Evolutionary conservation across 805 yeast species (phyloP), one percentile per base, ranked within the genome.

Genomic region (Barnettozyma botsteinii): DNA sequence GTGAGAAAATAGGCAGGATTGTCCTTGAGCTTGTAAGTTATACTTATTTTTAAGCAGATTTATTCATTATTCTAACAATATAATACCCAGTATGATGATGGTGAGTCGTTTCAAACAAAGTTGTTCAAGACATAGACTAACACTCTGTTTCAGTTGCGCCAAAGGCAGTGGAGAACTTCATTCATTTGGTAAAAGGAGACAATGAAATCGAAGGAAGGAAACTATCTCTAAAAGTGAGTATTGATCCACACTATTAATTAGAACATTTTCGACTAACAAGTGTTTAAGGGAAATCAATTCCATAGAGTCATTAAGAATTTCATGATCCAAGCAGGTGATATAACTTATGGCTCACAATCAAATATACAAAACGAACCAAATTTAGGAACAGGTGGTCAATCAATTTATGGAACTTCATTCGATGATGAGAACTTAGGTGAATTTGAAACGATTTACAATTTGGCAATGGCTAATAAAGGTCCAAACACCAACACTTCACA

Each of bases 251-350:
- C 2, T 15, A 29, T 7, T 17, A 18, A 20, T 6, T 22, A 14
- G 19, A 19, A 13, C 17, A 30, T 31, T n/a, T n/a, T 11, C 14
- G 9, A 18, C 15, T 19, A 27, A 19, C 24, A 18, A 12, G 5
- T 26, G 5, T 20, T 18, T 18, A 11, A 36, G 44, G 56, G 64
- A 17, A 74, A 70, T 30, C 63, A 59, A 29, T 80, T 85, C 57
- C 83, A 80, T 50, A 65, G 85, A 40, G 75, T 81, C 3, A 65
- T 83, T 37, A 78, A 74, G 52, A 83, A 79, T 55, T 84, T 84
- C 53, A 75, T 81, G 67, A 61, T 83, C 14, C 89, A 82, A 57
- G 79, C 77, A 4, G 89, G 89, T 29, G 85, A 80, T 53, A 53
- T 15, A 13, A 30, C 60, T 1, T 57, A 66, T 53, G 77, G 76